Conservation (phyloP, 805 yeast genomes). For the Candida verbasci region DNA sequence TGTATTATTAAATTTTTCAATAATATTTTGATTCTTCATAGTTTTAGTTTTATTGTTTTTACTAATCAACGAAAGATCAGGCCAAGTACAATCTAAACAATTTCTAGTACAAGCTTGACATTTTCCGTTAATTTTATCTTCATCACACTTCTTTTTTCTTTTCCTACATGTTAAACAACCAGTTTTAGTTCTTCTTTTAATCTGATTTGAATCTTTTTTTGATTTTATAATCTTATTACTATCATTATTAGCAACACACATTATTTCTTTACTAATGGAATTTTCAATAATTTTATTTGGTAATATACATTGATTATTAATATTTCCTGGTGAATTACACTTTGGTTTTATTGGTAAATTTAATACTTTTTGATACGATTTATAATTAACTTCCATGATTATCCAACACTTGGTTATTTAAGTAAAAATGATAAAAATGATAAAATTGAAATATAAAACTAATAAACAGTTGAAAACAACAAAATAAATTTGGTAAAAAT, state of each 20-base stretch:
- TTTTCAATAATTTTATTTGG: neutral
- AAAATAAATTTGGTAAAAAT: no score
- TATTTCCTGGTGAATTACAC: neutral
- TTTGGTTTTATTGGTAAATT: constrained; percentile 22
- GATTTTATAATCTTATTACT: constrained; percentile 11
- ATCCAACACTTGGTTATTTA: neutral
- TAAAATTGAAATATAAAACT: neutral
- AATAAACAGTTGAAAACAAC: no score
- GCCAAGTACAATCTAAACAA: constrained; percentile 43
- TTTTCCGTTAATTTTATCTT: constrained; percentile 37
- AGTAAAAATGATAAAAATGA: neutral
- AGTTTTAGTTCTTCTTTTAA: constrained; percentile 38
- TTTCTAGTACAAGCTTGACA: constrained; percentile 43
- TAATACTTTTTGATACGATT: constrained; percentile 34
- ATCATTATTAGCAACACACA: neutral
- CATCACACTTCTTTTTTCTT: constrained; percentile 64
- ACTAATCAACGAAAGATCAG: constrained; percentile 15
- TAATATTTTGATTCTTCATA: constrained; percentile 1
- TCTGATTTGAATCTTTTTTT: constrained; percentile 13
- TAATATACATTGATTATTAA: no score
- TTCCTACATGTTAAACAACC: constrained; percentile 61
- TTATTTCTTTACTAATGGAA: neutral
- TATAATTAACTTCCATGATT: constrained; percentile 21
- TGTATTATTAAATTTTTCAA: neutral
- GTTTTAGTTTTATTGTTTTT: neutral